phyloP scores from a whole-genome alignment of 148 eudicot species.

The Camellia granthamiana region DNA sequence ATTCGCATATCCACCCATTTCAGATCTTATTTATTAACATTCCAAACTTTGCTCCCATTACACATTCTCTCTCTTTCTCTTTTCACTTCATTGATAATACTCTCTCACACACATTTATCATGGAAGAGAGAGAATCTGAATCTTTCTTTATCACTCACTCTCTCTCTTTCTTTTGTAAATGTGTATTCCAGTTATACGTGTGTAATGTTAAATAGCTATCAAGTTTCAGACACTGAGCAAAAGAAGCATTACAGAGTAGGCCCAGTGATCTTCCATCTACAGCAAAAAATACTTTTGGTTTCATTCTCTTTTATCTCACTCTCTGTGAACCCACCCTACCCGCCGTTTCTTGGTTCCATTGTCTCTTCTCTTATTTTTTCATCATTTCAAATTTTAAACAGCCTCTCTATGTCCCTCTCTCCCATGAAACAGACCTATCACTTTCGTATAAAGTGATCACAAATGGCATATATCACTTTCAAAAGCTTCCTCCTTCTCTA shows the following conservation, averaged over 20 bases:
- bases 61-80: too few species aligned
- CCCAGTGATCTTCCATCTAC: neutral
- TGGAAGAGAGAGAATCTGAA: too few species aligned
- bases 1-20: too few species aligned
- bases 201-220: too few species aligned
- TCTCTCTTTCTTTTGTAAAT: too few species aligned
- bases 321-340: neutral
- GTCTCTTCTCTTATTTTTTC: constrained; percentile 14
- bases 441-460: constrained; percentile 12
- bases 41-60: too few species aligned
- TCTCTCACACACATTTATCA: too few species aligned
- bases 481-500: neutral
- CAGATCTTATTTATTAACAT: too few species aligned
- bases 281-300: constrained; percentile 9
- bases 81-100: too few species aligned
- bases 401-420: neutral
- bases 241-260: neutral
- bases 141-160: too few species aligned
- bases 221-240: neutral
- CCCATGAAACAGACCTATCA: constrained; percentile 13
- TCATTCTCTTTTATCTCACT: too few species aligned
- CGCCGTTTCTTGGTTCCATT: neutral
- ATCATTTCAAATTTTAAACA: neutral
- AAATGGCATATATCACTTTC: constrained; percentile 9
- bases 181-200: too few species aligned